These are phyloP conservation scores for Kwoniella dejecticola DNA, from an alignment of 768 basidiomycete genomes.

Conservation along the genomic window DNA sequence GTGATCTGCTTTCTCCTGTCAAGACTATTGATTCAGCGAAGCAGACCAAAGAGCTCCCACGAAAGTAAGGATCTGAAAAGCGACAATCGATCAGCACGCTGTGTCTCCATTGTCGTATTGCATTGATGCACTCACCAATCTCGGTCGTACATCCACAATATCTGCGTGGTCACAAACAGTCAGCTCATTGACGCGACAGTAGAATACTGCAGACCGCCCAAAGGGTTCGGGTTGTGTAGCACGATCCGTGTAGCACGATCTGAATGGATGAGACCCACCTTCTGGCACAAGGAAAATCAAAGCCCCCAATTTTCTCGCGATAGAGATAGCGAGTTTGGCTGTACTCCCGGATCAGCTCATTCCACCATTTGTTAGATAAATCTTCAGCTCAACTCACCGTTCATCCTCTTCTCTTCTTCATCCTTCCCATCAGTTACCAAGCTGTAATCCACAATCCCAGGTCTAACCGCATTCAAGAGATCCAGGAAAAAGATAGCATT, in stretches of 20 bases:
- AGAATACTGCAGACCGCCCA: too few species aligned
- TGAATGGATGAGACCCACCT: slow-evolving; percentile 61
- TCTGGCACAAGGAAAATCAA: slow-evolving; percentile 96
- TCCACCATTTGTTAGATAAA: background rate
- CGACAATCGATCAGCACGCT: too few species aligned
- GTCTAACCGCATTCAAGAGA: slow-evolving; percentile 82
- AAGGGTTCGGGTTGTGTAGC: too few species aligned
- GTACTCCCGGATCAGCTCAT: slow-evolving; percentile 2
- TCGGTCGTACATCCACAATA: too few species aligned
- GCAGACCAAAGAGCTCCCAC: slow-evolving; percentile 63
- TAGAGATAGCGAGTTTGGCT: slow-evolving; percentile 98
- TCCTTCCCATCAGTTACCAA: slow-evolving; percentile 65
- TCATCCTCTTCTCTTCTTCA: slow-evolving; percentile 88
- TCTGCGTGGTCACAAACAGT: too few species aligned
- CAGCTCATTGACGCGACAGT: too few species aligned
- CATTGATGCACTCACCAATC: too few species aligned
- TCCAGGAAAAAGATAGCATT: slow-evolving; percentile 92
- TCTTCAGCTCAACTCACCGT: slow-evolving; percentile 64
- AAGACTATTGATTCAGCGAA: slow-evolving; percentile 37
- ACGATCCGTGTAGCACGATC: too few species aligned
- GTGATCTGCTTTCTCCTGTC: too few species aligned
- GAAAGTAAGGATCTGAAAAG: slow-evolving; percentile 77
- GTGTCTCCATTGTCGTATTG: too few species aligned
- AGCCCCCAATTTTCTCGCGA: slow-evolving; percentile 96
- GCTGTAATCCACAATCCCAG: slow-evolving; percentile 90